Evolutionary conservation across 179 eudicot genomes (phyloP), one percentile per base, ranked within the genome.

Genomic region (Vitellaria paradoxa): DNA sequence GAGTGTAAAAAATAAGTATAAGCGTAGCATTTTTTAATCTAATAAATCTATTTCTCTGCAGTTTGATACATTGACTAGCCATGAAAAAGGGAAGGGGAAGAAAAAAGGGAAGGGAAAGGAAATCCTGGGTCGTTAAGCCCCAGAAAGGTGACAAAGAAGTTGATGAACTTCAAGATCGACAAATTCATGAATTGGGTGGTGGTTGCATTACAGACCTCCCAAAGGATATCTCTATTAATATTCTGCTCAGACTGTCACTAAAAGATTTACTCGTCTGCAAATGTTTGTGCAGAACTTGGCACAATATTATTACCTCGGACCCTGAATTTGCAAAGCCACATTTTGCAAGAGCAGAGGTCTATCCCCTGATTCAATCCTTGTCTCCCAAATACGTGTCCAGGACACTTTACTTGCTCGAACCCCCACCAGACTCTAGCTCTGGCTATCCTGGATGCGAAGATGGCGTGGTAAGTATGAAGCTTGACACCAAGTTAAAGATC

Each of bases 331-430:
- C 45, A 50, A 70, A 52, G 60, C 61, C 12, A 6, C 74, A 70
- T 21, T 24, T 70, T 23, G 26, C 49, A 2, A 15, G 2, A 11
- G 40, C 30, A 17, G 37, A 72, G 26, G 49, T 64, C 4, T 72
- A 17, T 37, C 23, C 75, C 40, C 65, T 72, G 0, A 12, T 72
- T 12, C 49, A 24, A 18, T 26, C 65, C 46, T 9, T 72, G 15
- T 20, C 23, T 59, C 60, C 49, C 30, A 37, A 7, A 5, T 1
- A 9, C 40, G 24, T 50, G n/a, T 23, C 60, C 15, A 50, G 74
- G 24, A 70, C 37, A n/a, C 75, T 72, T 53, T 72, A 37, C 64
- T 72, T 56, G 75, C 26, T 72, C 17, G 75, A 72, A 24, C 65
- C 73, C 12, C 73, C 75, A 3, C 26, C 56, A 4, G 3, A 9